Base-by-base conservation (phyloP, 2,329 filamentous ascomycete genomes). In the Herpomyces periplanetae region DNA sequence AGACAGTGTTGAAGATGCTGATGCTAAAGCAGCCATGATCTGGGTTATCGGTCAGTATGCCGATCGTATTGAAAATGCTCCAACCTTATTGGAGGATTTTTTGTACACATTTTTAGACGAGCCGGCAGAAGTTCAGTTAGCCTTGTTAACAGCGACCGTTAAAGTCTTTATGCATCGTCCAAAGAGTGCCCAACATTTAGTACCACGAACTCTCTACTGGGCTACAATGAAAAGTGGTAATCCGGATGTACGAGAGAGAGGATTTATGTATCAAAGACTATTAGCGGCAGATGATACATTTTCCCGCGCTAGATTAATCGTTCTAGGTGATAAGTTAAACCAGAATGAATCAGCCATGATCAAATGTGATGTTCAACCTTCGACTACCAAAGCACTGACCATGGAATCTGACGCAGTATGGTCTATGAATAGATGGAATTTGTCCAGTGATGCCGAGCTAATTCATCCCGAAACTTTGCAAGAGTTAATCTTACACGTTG, bases 41-140 rank as follows among this genome's bases (percentile, higher is more conserved):
- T 96, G 80, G 80, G 80, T 96, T 13, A 96, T 96, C 34, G 80
- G 80, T 2, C 69, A 96, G 36, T 96, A 96, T 31, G 80, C 80
- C 5, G 71, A 84, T 34, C 62, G 80, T 17, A 96, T 96, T 29
- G 80, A 96, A 35, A 91, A 96, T 37, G 80, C 68, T 8, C 80
- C 91, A 30, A 66, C 63, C 0, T 48, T 96, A 2, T 50, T 96
- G 5, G 75, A 96, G 30, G 80, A 96, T 36, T 96, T 91, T 36
- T 38, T 96, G 5, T 75, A 75, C 34, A 65, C 68, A 0, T 96
- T 91, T 41, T 53, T 65, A 11, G 80, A 96, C 30, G 80, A 96
- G 39, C 63, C 73, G 0, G 63, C 88, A 8, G 80, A 96, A 36
- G 80, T 96, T 3, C 80, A 96, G 35, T 51, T 96, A 4, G 71